phyloP scores from a whole-genome alignment of 2,329 filamentous ascomycete genomes.

The Monosporascus sp. region DNA sequence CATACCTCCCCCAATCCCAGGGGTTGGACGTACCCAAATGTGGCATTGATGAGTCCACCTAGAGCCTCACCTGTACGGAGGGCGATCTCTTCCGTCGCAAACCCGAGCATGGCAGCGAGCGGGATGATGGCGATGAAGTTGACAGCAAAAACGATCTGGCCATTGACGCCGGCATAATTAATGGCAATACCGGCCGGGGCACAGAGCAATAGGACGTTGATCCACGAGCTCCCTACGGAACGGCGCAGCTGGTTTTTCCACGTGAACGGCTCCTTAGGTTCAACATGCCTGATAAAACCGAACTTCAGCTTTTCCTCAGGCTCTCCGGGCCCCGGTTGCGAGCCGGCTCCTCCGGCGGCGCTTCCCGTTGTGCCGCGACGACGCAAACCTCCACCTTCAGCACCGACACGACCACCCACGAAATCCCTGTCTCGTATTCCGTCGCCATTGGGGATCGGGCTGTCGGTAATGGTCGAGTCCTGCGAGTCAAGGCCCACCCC shows the following conservation, averaged over 20 bases:
- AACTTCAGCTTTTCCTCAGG: conserved; percentile 35
- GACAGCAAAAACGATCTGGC: conserved; percentile 63
- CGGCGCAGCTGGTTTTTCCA: conserved; percentile 63
- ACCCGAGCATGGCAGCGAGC: conserved; percentile 78
- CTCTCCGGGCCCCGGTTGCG: conserved; percentile 28
- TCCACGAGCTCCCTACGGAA: conserved; percentile 76
- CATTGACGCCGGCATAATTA: conserved; percentile 52
- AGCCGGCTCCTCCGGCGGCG: conserved; percentile 21
- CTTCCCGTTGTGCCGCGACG: conserved; percentile 1
- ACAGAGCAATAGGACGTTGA: conserved; percentile 75
- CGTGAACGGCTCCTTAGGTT: conserved; percentile 53
- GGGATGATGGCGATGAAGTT: conserved; percentile 95
- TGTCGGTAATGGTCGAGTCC: conserved; percentile 9
- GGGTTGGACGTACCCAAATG: conserved; percentile 59
- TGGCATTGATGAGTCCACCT: conserved; percentile 83
- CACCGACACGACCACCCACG: conserved; percentile 6
- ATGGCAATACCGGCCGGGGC: conserved; percentile 77
- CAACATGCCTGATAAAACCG: conserved; percentile 38
- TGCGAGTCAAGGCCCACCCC: conserved; percentile 13
- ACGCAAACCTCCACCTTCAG: not conserved
- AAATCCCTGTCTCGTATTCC: conserved; percentile 2
- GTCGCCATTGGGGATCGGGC: not conserved
- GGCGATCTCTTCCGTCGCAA: conserved; percentile 86
- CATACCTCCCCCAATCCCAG: not conserved
- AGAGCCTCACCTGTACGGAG: conserved; percentile 76